Percentiles rank a stretch among this genome's conserved stretches.
phyloP scores from a whole-genome alignment of 495 filamentous ascomycete genomes.

The Xylaria acuta region DNA sequence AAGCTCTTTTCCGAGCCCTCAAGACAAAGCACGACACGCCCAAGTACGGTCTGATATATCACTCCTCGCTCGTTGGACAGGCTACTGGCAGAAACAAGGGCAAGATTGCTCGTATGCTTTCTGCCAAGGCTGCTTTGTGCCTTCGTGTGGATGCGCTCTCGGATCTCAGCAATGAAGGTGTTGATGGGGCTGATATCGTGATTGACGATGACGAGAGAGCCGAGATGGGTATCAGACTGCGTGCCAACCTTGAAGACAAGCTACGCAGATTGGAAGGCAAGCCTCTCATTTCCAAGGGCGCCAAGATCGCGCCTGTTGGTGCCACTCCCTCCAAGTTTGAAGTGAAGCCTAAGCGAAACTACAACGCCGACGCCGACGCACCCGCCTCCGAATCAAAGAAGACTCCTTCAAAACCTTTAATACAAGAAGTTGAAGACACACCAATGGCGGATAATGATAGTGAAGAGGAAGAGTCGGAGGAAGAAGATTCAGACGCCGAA shows the following conservation, averaged over 20 bases:
- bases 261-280: constrained; percentile 88
- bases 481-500: constrained; percentile 39
- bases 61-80: constrained; percentile 95
- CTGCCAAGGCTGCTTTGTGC: constrained; percentile 90
- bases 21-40: constrained; percentile 99
- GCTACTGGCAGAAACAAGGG: constrained; percentile 98
- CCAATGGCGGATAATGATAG: constrained; percentile 43
- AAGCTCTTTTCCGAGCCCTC: constrained; percentile 95
- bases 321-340: constrained; percentile 80
- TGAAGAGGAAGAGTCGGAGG: constrained; percentile 39
- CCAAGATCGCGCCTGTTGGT: constrained; percentile 76
- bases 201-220: constrained; percentile 87
- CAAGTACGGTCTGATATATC: constrained; percentile 99
- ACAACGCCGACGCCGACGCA: constrained; percentile 94
- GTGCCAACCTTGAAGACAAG: constrained; percentile 83
- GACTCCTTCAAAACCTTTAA: constrained; percentile 59
- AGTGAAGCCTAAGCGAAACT: constrained; percentile 91
- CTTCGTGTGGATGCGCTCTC: constrained; percentile 90
- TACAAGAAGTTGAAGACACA: constrained; percentile 63
- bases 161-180: constrained; percentile 69
- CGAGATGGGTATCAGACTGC: constrained; percentile 72
- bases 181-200: constrained; percentile 65
- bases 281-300: constrained; percentile 77
- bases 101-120: constrained; percentile 96
- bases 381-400: constrained; percentile 72